Conservation (phyloP, 208 protist genomes). For the Balamuthia mandrillaris region DNA sequence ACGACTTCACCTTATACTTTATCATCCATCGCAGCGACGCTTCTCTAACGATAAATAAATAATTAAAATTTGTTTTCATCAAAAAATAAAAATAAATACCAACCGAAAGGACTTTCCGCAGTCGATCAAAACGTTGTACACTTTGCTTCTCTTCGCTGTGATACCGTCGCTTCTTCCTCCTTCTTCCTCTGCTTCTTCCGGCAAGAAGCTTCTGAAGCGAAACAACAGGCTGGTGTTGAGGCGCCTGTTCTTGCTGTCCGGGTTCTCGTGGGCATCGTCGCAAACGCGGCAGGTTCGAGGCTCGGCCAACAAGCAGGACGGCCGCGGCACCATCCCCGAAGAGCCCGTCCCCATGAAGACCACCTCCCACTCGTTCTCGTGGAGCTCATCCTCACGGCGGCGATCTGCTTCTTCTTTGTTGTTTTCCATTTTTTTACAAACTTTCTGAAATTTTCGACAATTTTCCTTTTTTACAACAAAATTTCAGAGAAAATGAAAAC, state of each 20-base stretch:
- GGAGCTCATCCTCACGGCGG: too few relatives aligned
- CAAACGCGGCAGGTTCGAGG: neutral
- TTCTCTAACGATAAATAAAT: too few relatives aligned
- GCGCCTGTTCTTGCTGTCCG: neutral
- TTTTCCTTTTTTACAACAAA: too few relatives aligned
- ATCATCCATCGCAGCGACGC: neutral
- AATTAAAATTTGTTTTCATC: too few relatives aligned
- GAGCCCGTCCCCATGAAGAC: constrained; percentile 17
- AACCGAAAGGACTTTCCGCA: constrained; percentile 37
- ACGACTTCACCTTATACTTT: neutral
- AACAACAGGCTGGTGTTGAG: constrained; percentile 20
- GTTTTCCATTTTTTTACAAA: too few relatives aligned
- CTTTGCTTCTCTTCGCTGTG: neutral
- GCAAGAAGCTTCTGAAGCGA: neutral
- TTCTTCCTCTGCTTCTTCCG: neutral
- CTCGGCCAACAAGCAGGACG: neutral
- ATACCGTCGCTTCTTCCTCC: neutral
- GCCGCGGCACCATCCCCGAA: neutral
- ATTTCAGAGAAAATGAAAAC: too few relatives aligned
- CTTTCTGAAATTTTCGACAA: too few relatives aligned
- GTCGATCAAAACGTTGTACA: constrained; percentile 11
- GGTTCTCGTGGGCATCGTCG: neutral
- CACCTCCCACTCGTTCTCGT: neutral
- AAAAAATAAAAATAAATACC: too few relatives aligned
- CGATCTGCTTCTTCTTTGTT: too few relatives aligned